Evolutionary conservation across 768 basidiomycete genomes (phyloP).

Genomic region (Hericium rajendrae): DNA sequence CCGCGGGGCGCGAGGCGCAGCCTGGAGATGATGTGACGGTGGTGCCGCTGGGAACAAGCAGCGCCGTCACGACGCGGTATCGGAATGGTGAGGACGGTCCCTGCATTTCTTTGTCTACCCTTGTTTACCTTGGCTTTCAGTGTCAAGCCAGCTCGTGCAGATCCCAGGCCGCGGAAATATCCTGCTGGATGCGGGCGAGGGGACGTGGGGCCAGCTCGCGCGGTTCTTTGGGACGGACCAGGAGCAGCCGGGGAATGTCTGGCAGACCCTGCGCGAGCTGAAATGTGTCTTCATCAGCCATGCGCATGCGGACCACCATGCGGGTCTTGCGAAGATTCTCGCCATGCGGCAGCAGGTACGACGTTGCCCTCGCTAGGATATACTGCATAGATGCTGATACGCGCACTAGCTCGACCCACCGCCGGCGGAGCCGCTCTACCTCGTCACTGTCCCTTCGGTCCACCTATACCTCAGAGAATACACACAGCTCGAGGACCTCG

Average conservation of each 20-base stretch:
- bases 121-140: slow-evolving; percentile 24
- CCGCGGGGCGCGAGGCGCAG: neutral
- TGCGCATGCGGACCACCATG: slow-evolving; percentile 88
- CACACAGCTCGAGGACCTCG: slow-evolving; percentile 61
- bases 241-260: slow-evolving; percentile 29
- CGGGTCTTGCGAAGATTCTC: slow-evolving; percentile 69
- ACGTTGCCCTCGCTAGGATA: slow-evolving; percentile 3
- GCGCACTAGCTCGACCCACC: slow-evolving; percentile 50
- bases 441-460: slow-evolving; percentile 50
- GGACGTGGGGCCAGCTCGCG: slow-evolving; percentile 82
- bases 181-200: slow-evolving; percentile 87
- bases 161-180: slow-evolving; percentile 67
- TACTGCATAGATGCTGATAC: neutral
- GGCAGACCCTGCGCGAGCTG: slow-evolving; percentile 55
- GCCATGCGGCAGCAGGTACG: slow-evolving; percentile 58
- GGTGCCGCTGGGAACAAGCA: slow-evolving; percentile 81
- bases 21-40: slow-evolving; percentile 59
- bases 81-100: slow-evolving; percentile 57
- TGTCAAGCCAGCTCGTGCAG: slow-evolving; percentile 66
- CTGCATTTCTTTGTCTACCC: neutral
- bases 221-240: slow-evolving; percentile 59
- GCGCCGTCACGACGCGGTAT: slow-evolving; percentile 76
- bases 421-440: slow-evolving; percentile 53
- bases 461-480: slow-evolving; percentile 67
- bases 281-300: slow-evolving; percentile 84